These are phyloP conservation scores for Fusarium irregulare DNA, from an alignment of 2,329 filamentous ascomycete species.

Conservation along the genomic window DNA sequence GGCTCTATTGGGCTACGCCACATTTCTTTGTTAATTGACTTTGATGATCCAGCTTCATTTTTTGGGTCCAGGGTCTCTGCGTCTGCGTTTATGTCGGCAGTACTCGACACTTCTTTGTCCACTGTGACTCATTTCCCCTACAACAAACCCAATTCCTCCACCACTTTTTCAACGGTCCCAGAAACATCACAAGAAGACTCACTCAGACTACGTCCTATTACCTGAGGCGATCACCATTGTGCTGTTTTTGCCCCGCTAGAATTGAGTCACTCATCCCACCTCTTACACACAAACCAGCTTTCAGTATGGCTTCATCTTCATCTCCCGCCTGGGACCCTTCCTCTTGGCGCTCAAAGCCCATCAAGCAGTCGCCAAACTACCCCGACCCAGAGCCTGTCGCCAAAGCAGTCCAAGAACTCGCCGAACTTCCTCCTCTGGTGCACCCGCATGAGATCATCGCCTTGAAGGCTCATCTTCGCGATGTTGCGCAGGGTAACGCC, in stretches of 20 bases:
- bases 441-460: slow-evolving; percentile 83
- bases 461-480: slow-evolving; percentile 80
- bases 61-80: slow-evolving; percentile 17
- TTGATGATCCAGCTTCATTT: slow-evolving; percentile 25
- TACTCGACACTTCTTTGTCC: slow-evolving; percentile 17
- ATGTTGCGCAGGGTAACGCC: slow-evolving; percentile 89
- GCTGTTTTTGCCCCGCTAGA: slow-evolving; percentile 5
- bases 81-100: background rate
- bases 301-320: slow-evolving; percentile 49
- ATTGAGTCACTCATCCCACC: slow-evolving; percentile 3
- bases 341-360: slow-evolving; percentile 82
- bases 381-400: slow-evolving; percentile 69
- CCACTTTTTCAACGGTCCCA: background rate
- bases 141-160: slow-evolving; percentile 10
- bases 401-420: slow-evolving; percentile 72
- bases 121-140: slow-evolving; percentile 29
- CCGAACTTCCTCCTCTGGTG: slow-evolving; percentile 79
- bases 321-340: slow-evolving; percentile 63
- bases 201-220: background rate
- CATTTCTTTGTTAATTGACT: slow-evolving; percentile 26
- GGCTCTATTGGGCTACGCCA: slow-evolving; percentile 30
- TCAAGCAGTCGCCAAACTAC: slow-evolving; percentile 81
- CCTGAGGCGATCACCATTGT: background rate
- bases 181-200: background rate
- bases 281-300: background rate